Evolutionary conservation across 2,329 filamentous ascomycete genomes (phyloP), one percentile per base, ranked within the genome.

Genomic region (Grosmannia huntii): DNA sequence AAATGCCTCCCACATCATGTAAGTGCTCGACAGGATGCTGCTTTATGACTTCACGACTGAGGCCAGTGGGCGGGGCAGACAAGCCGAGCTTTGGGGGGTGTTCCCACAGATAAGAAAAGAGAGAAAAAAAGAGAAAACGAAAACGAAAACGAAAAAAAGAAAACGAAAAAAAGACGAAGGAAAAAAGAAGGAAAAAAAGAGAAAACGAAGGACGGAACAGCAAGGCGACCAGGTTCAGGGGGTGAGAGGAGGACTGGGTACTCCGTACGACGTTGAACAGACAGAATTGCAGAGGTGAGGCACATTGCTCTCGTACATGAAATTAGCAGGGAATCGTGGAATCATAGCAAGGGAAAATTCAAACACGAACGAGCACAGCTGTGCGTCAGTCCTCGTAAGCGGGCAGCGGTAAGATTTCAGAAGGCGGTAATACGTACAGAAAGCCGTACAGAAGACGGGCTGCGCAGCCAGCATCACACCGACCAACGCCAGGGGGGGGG

Each of bases 181-280:
- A 16, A n/a, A 10, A 49, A 14, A 25, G 23, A 21, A 10, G 21
- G 7, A 21, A 11, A 49, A 25, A 12, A 49, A 23, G 23, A 23
- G 23, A 25, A 12, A n/a, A 36, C 16, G 53, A 16, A 7, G 25
- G 21, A 25, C 16, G 14, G 46, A 23, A 21, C 21, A 53, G n/a
- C 23, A n/a, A 38, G 10, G 9, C 21, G 53, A 36, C 41, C 33
- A 50, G 54, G 54, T 16, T 50, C 44, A 56, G 54, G 44, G 44
- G 54, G 19, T 25, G 44, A 4, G 38, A 23, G 21, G 53, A 23
- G 38, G 6, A 12, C 48, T 49, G 46, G n/a, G 54, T 56, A 12
- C 48, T 49, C 28, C 12, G 54, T 56, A 50, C 54, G 27, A 56
- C 54, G 46, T 56, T 49, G 44, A 50, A 56, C 54, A 50, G 16